Evolutionary conservation across 164 flowering plant species (phyloP), one percentile per base, ranked within the genome.

Genomic region (Nymphaea colorata): DNA sequence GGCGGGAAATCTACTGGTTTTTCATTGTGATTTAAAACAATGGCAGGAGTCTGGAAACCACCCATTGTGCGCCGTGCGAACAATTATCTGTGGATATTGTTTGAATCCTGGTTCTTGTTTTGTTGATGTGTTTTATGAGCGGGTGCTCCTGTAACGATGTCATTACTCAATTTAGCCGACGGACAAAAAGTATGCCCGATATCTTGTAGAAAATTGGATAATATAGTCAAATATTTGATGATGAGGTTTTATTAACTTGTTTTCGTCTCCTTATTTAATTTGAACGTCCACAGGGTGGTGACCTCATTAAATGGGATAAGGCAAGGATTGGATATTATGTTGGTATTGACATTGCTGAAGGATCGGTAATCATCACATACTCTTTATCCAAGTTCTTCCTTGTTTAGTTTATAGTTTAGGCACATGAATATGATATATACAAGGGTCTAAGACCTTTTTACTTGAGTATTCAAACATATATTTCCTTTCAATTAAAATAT

Each of bases 301-400:
- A 94, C 75, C 85, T 94, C 64, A 91, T 94, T 73, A 91, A 94
- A 81, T 91, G 99, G 99, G 97, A 94, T 77, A 94, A 94, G 77
- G 98, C 98, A 59, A 88, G 76, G 73, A 73, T 91, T 73, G 96
- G 98, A 77, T 94, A 91, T 73, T 91, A 94, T 76, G 94, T 91
- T 70, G 99, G 99, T 47, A 76, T 94, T 67, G 99, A 94, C 72
- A 91, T 94, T 44, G 96, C 99, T 25, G 94, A 90, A 72, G 99
- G 99, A 82, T 94, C 99, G 79, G 99, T 94, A 85, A 61, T 17
- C 12, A 17, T 5, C 6, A 61, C 10, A 17, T 17, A 17, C n/a
- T 61, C 16, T n/a, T n/a, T 61, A 61, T 61, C 41, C 12, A 2
- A 5, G 57, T 51, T 8, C 14, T 51, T 51, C 14, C 14, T 15